These are phyloP conservation scores for Hygrocybe coccinea DNA, from an alignment of 768 basidiomycete species.

Conservation along the genomic window DNA sequence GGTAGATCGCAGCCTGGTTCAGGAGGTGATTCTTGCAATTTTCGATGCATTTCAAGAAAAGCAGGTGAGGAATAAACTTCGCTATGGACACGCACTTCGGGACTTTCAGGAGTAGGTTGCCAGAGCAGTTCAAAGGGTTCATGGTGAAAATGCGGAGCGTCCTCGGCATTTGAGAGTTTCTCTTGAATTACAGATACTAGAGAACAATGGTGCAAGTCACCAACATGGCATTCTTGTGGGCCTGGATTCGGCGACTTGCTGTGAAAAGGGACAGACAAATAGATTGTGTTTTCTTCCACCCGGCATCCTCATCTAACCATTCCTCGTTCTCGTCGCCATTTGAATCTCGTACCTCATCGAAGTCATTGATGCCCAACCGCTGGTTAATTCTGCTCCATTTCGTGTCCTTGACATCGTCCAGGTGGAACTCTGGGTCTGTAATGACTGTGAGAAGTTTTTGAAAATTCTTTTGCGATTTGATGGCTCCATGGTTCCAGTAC, in stretches of 20 bases:
- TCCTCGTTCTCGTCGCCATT: neutral
- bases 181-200: constrained; percentile 12
- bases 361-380: neutral
- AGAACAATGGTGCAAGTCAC: constrained; percentile 10
- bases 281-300: neutral
- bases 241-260: constrained; percentile 1
- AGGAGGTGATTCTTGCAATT: constrained; percentile 5
- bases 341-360: too few species aligned
- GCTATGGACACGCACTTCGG: neutral
- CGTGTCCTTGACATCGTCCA: neutral
- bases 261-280: neutral
- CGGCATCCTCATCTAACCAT: neutral
- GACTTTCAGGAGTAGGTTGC: constrained; percentile 13
- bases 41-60: neutral
- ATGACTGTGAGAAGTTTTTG: neutral
- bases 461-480: neutral
- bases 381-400: neutral
- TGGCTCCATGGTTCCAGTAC: neutral
- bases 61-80: constrained; percentile 2
- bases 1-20: constrained; percentile 10
- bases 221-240: constrained; percentile 1
- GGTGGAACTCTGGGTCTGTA: neutral
- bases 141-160: constrained; percentile 11
- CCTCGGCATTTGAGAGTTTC: constrained; percentile 8
- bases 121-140: constrained; percentile 15